phyloP scores from a whole-genome alignment of 148 eudicot genomes.

The Tetragonia tetragonoides region DNA sequence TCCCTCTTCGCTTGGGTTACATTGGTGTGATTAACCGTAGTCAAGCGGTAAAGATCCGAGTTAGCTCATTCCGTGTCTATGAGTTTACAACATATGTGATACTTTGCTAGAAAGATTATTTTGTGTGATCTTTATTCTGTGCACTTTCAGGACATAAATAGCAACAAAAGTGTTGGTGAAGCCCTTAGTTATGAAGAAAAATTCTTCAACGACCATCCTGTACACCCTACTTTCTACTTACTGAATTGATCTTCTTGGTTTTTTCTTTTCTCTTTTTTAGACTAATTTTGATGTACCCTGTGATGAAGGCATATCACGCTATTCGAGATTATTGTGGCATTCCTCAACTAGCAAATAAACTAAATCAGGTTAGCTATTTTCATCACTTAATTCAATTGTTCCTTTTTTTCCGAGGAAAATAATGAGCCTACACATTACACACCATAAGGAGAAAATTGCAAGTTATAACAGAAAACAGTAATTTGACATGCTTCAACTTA shows the following conservation, averaged over 20 bases:
- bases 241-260: background rate
- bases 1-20: constrained; percentile 56
- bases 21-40: constrained; percentile 62
- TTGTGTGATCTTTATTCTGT: background rate
- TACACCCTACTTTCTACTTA: constrained; percentile 11
- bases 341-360: constrained; percentile 49
- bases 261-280: background rate
- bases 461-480: no score
- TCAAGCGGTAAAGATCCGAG: constrained; percentile 47
- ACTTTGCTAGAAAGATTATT: background rate
- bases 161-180: constrained; percentile 39
- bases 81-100: no score
- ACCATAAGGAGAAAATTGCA: no score
- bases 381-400: background rate
- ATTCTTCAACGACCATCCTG: constrained; percentile 45
- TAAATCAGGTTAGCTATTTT: constrained; percentile 37
- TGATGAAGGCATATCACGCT: constrained; percentile 36
- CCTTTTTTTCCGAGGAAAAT: background rate
- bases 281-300: background rate
- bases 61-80: background rate
- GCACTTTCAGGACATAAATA: constrained; percentile 41
- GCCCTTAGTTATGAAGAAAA: constrained; percentile 47
- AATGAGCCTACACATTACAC: no score
- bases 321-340: constrained; percentile 46
- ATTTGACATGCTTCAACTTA: no score